Evolutionary conservation across 805 yeast species (phyloP), one percentile per base, ranked within the genome.

Genomic region (Candida succiphila): DNA sequence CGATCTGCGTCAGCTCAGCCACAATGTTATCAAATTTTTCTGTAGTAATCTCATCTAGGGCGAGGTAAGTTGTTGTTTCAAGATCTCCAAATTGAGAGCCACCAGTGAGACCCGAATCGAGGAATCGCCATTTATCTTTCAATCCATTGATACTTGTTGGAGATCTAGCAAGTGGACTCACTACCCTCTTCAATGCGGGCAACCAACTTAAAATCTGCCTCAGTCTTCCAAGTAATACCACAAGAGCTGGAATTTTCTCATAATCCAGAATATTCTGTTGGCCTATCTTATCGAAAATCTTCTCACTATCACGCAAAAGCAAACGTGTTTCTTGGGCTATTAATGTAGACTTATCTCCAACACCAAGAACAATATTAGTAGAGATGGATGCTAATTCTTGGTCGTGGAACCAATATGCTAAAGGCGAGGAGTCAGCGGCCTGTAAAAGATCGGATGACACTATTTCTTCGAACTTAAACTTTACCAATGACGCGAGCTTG

Each of bases 171-270:
- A 25, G 15, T 13, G 36, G 33, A 12, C 31, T 35, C 5, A 58
- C 51, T 7, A 61, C 63, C 33, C 70, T 68, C 34, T 70, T 61
- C 47, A 77, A 54, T 5, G 48, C 48, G 1, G 83, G 79, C 29
- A 83, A 60, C 82, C 87, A 78, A 14, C 60, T 45, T 27, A 72
- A 51, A 3, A 77, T 57, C 76, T 86, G 73, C 14, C 63, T 56
- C 1, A 78, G 42, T 4, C 81, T 69, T 12, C 70, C 61, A 15
- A 75, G 57, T 29, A 83, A 57, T 34, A 73, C 57, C 10, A 78
- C 60, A 4, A 77, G 60, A 16, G 68, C 64, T 31, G 65, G 65
- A 41, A 77, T 64, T 12, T 72, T 61, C 12, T 66, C 66, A 14
- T 60, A 10, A 38, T 75, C 83, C 29, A 82, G 57, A 12, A 74